These are phyloP conservation scores for Myriangium duriaei DNA, from an alignment of 2,329 filamentous ascomycete species.

Conservation along the genomic window DNA sequence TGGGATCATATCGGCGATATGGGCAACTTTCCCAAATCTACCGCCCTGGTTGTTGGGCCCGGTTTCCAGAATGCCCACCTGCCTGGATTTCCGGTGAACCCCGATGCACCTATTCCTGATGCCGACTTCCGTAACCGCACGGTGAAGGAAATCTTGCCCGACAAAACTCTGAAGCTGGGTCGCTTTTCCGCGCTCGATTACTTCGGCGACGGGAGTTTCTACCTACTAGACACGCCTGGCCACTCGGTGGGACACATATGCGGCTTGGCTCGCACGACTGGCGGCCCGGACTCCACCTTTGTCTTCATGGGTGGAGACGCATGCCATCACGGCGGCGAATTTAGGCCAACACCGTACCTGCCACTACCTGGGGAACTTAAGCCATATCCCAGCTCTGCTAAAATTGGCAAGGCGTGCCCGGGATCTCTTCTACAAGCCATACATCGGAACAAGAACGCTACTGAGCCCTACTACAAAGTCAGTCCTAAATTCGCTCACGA, in stretches of 20 bases:
- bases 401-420: conserved; percentile 23
- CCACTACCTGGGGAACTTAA: conserved; percentile 27
- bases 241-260: conserved; percentile 41
- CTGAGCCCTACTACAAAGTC: conserved; percentile 25
- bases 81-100: conserved; percentile 34
- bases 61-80: conserved; percentile 31
- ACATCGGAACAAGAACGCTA: conserved; percentile 23
- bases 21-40: conserved; percentile 30
- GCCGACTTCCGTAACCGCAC: conserved; percentile 29
- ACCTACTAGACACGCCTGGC: conserved; percentile 42
- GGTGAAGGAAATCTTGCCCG: conserved; percentile 25
- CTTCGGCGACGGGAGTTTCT: conserved; percentile 45
- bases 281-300: conserved; percentile 26
- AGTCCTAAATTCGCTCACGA: conserved; percentile 23
- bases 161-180: conserved; percentile 31
- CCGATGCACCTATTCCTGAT: conserved; percentile 28
- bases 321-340: conserved; percentile 33
- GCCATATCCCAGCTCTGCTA: conserved; percentile 21
- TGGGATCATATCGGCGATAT: conserved; percentile 29
- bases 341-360: conserved; percentile 32
- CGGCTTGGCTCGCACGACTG: conserved; percentile 34
- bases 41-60: conserved; percentile 36
- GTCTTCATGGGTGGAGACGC: conserved; percentile 40
- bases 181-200: conserved; percentile 39
- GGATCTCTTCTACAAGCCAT: conserved; percentile 30